These are phyloP conservation scores for Aureobasidium sp. DNA, from an alignment of 2,329 filamentous ascomycete genomes.

Conservation along the genomic window DNA sequence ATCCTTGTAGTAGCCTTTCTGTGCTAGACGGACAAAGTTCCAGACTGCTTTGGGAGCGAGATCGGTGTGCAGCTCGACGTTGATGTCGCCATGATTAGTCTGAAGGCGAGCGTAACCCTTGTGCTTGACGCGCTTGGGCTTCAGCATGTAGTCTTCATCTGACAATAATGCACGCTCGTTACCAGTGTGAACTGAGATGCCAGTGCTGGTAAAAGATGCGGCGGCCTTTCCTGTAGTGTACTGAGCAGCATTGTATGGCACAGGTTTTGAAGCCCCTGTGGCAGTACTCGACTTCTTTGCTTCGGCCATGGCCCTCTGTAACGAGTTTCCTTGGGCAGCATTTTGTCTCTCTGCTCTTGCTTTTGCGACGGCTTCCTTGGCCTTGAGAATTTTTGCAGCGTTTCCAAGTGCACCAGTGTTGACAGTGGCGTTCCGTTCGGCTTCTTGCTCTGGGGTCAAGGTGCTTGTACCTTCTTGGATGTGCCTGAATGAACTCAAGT, in stretches of 20 bases:
- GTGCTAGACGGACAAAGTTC: constrained; percentile 86
- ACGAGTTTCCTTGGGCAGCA: constrained; percentile 19
- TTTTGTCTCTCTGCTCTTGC: constrained; percentile 62
- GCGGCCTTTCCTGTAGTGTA: constrained; percentile 89
- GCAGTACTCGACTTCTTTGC: constrained; percentile 43
- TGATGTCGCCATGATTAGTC: constrained; percentile 77
- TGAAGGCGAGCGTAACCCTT: constrained; percentile 88
- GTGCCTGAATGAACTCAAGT: constrained; percentile 83
- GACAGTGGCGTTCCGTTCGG: constrained; percentile 53
- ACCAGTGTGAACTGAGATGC: constrained; percentile 84
- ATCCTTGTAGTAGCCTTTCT: constrained; percentile 81
- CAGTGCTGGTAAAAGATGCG: constrained; percentile 91
- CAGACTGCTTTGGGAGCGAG: constrained; percentile 88
- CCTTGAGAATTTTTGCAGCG: constrained; percentile 73
- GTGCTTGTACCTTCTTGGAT: constrained; percentile 67
- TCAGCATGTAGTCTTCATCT: constrained; percentile 95
- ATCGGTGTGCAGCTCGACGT: constrained; percentile 83
- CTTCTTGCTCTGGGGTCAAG: constrained; percentile 60
- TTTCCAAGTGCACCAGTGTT: constrained; percentile 75
- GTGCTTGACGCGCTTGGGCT: constrained; percentile 76
- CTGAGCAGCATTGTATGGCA: constrained; percentile 74
- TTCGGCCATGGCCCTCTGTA: constrained; percentile 40
- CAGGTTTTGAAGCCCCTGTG: constrained; percentile 25
- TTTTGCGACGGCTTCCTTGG: constrained; percentile 88
- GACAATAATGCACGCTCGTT: constrained; percentile 76